Evolutionary conservation across 331 rosid species (phyloP).

Genomic region (Dryas integrifolia): DNA sequence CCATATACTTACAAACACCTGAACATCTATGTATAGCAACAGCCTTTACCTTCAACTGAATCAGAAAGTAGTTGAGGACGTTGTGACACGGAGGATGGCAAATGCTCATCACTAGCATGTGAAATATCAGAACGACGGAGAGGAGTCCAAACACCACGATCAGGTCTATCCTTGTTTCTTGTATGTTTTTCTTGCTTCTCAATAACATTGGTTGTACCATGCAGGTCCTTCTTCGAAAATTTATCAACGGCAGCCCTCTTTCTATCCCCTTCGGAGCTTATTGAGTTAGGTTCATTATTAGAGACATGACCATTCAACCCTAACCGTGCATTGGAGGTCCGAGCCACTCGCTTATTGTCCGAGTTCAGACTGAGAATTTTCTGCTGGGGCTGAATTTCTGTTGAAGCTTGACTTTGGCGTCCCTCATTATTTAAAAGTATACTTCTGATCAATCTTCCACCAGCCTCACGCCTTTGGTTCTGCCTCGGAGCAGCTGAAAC

Average conservation of each 20-base stretch:
- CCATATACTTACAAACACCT: constrained; percentile 13
- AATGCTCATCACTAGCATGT: constrained; percentile 47
- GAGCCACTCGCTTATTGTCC: constrained; percentile 61
- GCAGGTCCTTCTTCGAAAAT: constrained; percentile 48
- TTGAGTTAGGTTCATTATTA: constrained; percentile 42
- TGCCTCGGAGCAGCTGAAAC: constrained; percentile 51
- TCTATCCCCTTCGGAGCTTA: constrained; percentile 58
- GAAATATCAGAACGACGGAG: constrained; percentile 75
- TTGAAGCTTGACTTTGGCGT: constrained; percentile 56
- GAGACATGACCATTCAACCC: constrained; percentile 53
- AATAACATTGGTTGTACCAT: constrained; percentile 42
- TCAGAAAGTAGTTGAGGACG: constrained; percentile 46
- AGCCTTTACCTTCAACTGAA: constrained; percentile 58
- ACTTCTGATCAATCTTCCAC: constrained; percentile 76
- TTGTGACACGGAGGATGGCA: constrained; percentile 40
- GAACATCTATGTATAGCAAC: constrained; percentile 5
- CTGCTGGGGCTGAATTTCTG: constrained; percentile 49
- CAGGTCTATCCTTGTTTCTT: constrained; percentile 94
- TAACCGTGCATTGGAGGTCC: constrained; percentile 42
- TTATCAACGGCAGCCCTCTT: constrained; percentile 51
- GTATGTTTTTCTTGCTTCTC: constrained; percentile 82
- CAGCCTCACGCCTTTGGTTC: constrained; percentile 66
- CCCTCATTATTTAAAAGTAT: constrained; percentile 66
- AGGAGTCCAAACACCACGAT: constrained; percentile 97
- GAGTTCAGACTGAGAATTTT: constrained; percentile 59